Percentiles rank a stretch among this genome's conserved stretches.
Evolutionary conservation across 202 grass and related monocot species (phyloP).

Genomic region (Bolboschoenoplectus hybrid): DNA sequence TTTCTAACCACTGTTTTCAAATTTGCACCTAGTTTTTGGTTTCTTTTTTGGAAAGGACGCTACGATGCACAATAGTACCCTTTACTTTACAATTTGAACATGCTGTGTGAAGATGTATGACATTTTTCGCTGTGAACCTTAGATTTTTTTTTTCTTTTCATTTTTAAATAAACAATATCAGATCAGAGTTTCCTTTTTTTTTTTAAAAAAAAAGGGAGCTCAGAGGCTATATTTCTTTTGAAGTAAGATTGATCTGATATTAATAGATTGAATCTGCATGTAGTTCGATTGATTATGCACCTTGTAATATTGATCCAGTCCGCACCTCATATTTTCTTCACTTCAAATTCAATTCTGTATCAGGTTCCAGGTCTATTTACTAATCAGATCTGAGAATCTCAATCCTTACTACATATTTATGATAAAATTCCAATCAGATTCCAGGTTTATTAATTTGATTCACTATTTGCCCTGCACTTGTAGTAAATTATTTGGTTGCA

Average conservation of each 20-base stretch:
- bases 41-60: background rate
- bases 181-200: too few species aligned
- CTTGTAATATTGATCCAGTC: background rate
- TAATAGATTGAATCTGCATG: background rate
- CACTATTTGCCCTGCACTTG: constrained; percentile 38
- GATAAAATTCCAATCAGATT: background rate
- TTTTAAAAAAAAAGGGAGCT: too few species aligned
- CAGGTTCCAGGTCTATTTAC: background rate
- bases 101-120: too few species aligned
- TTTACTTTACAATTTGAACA: background rate
- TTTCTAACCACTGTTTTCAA: background rate
- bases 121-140: too few species aligned
- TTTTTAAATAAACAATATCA: too few species aligned
- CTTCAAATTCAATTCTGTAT: background rate
- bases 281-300: background rate
- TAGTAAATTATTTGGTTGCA: background rate
- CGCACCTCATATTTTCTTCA: background rate
- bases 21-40: background rate
- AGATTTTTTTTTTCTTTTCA: too few species aligned
- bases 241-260: background rate
- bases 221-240: background rate
- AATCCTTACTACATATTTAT: background rate
- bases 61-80: background rate
- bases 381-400: constrained; percentile 38
- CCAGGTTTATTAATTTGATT: constrained; percentile 41